Evolutionary conservation across 164 flowering plant genomes (phyloP).

Genomic region (Nymphaea colorata): DNA sequence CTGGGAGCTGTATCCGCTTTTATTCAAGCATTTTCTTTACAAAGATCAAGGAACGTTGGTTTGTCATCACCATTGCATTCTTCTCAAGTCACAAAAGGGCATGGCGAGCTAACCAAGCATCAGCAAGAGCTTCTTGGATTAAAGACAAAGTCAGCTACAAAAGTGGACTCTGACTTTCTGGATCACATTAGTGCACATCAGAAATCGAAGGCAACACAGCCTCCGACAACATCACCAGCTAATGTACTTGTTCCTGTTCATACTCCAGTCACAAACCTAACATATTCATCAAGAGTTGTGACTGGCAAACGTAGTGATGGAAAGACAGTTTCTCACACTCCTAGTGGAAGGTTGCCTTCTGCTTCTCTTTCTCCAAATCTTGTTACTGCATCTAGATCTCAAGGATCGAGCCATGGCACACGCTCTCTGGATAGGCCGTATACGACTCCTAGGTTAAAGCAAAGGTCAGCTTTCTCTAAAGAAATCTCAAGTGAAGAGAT

Average conservation of each 20-base stretch:
- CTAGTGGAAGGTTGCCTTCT: constrained; percentile 40
- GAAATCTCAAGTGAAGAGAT: constrained; percentile 60
- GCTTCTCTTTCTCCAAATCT: constrained; percentile 54
- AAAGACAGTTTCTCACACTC: constrained; percentile 21
- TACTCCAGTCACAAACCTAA: constrained; percentile 31
- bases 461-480: constrained; percentile 23
- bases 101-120: constrained; percentile 34
- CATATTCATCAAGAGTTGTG: constrained; percentile 20
- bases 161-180: constrained; percentile 22
- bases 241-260: constrained; percentile 71
- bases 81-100: constrained; percentile 30
- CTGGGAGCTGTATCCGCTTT: constrained; percentile 49
- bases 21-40: constrained; percentile 36
- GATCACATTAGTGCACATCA: constrained; percentile 6
- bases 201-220: constrained; percentile 42
- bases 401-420: constrained; percentile 34
- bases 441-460: constrained; percentile 71
- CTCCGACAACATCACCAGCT: constrained; percentile 36
- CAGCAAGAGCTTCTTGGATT: constrained; percentile 68
- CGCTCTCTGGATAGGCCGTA: constrained; percentile 31
- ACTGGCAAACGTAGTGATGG: constrained; percentile 41
- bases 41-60: constrained; percentile 21
- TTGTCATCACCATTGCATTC: constrained; percentile 11
- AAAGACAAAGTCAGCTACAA: constrained; percentile 30
- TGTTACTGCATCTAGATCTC: constrained; percentile 35